phyloP scores from a whole-genome alignment of 441 rosid genomes.

The Raphanus hybrid region DNA sequence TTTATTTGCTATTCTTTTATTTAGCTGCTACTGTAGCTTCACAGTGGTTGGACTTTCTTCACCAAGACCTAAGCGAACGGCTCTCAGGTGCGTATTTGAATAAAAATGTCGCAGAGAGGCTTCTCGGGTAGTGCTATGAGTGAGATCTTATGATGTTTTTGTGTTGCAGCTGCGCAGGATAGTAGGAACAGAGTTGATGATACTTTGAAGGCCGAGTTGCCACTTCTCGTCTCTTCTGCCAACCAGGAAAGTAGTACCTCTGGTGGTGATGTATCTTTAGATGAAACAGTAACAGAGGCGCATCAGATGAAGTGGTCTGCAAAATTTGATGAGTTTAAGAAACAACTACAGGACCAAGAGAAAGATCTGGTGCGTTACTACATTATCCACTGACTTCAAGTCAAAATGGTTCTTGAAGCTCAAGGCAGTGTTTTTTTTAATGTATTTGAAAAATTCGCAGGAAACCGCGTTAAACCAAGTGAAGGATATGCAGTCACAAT shows the following conservation, averaged over 20 bases:
- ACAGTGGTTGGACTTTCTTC: constrained; percentile 95
- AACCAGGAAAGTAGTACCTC: constrained; percentile 49
- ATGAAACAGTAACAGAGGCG: constrained; percentile 47
- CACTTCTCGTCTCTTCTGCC: constrained; percentile 59
- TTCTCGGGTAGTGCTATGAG: neutral
- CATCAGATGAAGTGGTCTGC: constrained; percentile 75
- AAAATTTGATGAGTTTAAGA: constrained; percentile 79
- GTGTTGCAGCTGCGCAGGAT: constrained; percentile 68
- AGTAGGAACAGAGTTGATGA: constrained; percentile 79
- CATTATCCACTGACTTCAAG: constrained; percentile 11
- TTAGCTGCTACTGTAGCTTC: constrained; percentile 93
- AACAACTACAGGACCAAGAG: constrained; percentile 76
- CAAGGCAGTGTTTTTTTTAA: neutral
- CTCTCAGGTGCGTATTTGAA: neutral
- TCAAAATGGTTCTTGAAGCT: too few relatives aligned
- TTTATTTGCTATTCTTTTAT: constrained; percentile 30
- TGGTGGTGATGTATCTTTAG: constrained; percentile 41
- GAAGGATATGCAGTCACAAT: constrained; percentile 72
- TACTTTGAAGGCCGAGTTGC: constrained; percentile 69
- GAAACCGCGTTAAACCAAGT: constrained; percentile 75
- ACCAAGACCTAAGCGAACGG: constrained; percentile 89
- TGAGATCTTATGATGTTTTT: constrained; percentile 37
- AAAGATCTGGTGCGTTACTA: constrained; percentile 69
- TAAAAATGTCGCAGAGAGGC: neutral
- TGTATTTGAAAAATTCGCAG: constrained; percentile 49